Evolutionary conservation across 2,329 filamentous ascomycete species (phyloP).

Genomic region (Raffaelea ambrosiae): DNA sequence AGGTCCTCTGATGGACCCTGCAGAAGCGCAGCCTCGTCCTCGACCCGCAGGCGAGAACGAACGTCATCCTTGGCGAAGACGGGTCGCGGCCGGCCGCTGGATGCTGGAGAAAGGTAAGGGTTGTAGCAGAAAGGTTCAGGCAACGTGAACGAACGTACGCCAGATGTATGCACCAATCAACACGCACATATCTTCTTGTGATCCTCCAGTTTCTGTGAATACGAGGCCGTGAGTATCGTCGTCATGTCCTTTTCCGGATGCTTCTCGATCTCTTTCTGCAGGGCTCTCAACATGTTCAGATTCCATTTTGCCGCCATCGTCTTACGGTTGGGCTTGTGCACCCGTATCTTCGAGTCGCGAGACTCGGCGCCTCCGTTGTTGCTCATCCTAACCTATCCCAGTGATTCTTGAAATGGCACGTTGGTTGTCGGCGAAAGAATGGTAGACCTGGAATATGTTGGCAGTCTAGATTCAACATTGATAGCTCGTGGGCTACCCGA

Average conservation of each 20-base stretch:
- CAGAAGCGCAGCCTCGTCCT: not conserved
- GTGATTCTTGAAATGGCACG: too few relatives aligned
- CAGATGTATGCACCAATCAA: too few relatives aligned
- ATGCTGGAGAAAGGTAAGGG: too few relatives aligned
- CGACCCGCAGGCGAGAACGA: not conserved
- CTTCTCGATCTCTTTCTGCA: conserved; percentile 1
- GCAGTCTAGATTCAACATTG: too few relatives aligned
- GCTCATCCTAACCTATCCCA: too few relatives aligned
- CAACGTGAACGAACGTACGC: too few relatives aligned
- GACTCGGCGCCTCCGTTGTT: too few relatives aligned
- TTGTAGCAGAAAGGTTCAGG: too few relatives aligned
- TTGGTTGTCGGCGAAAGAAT: too few relatives aligned
- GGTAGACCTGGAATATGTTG: too few relatives aligned
- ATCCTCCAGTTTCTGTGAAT: not conserved
- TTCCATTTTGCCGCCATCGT: not conserved
- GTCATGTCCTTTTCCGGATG: conserved; percentile 1
- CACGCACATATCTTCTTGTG: not conserved
- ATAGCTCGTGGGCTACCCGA: too few relatives aligned
- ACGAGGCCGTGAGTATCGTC: not conserved
- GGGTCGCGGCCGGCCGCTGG: too few relatives aligned
- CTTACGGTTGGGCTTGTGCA: conserved; percentile 1
- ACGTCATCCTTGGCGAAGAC: not conserved
- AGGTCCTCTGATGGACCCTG: not conserved
- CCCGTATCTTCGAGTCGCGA: not conserved
- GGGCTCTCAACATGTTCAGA: not conserved